These are phyloP conservation scores for Hemerocallis citrina DNA, from an alignment of 106 monocot species.

Conservation along the genomic window DNA sequence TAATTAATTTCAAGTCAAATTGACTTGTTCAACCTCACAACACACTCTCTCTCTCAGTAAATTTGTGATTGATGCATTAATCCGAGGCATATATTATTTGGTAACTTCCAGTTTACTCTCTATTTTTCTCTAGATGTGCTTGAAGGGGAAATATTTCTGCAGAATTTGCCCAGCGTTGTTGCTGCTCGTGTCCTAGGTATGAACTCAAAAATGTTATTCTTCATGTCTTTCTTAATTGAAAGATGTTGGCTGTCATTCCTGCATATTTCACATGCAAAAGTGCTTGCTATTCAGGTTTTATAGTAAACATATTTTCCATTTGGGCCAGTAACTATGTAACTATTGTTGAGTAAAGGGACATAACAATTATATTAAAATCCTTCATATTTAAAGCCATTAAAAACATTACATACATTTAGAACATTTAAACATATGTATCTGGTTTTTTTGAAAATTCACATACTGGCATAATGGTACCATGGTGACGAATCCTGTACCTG, in stretches of 20 bases:
- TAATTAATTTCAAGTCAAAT: too few species aligned
- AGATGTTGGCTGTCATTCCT: background rate
- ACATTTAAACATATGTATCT: too few species aligned
- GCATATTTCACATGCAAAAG: background rate
- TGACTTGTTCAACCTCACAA: too few species aligned
- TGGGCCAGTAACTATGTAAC: too few species aligned
- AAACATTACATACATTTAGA: too few species aligned
- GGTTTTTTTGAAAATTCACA: too few species aligned
- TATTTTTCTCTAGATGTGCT: slow-evolving; percentile 66
- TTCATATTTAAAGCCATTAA: too few species aligned
- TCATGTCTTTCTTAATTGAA: background rate
- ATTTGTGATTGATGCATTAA: background rate
- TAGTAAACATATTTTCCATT: background rate
- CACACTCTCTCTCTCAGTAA: background rate
- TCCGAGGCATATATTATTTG: background rate
- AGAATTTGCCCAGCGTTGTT: slow-evolving; percentile 90
- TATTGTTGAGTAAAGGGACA: too few species aligned
- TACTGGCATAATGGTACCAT: too few species aligned
- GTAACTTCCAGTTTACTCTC: background rate
- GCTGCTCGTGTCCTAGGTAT: slow-evolving; percentile 89
- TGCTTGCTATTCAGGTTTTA: background rate
- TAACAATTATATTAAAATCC: too few species aligned
- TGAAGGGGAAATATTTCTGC: slow-evolving; percentile 97
- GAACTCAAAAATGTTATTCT: background rate
- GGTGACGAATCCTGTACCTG: too few species aligned